Percentiles rank a stretch among this genome's conserved stretches.
Evolutionary conservation across 352 stramenopile genomes (phyloP).

Genomic region (Phytophthora ramorum): DNA sequence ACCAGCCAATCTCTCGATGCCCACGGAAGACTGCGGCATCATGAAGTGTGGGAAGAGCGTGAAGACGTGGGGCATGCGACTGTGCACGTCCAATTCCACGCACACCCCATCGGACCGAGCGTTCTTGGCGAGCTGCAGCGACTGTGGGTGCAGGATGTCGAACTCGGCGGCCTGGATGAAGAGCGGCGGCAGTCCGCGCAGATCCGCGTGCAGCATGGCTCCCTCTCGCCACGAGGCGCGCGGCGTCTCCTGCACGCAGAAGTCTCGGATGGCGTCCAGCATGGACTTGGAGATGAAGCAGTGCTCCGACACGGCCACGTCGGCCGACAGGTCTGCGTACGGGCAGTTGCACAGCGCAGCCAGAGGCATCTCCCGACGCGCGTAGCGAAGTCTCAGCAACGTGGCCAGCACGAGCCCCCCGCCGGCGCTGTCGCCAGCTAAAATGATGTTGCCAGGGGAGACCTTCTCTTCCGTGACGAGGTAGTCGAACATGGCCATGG

Average conservation of each 20-base stretch:
- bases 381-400: constrained; percentile 45
- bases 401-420: constrained; percentile 53
- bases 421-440: constrained; percentile 66
- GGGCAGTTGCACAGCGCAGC: constrained; percentile 57
- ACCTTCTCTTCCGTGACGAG: constrained; percentile 39
- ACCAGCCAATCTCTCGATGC: constrained; percentile 45
- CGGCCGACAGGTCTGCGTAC: constrained; percentile 51
- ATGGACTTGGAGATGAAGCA: constrained; percentile 60
- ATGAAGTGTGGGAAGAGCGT: constrained; percentile 53
- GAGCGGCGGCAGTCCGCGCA: constrained; percentile 47
- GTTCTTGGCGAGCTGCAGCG: constrained; percentile 44
- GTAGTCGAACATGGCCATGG: constrained; percentile 54
- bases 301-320: constrained; percentile 40
- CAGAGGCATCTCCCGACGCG: constrained; percentile 30
- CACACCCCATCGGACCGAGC: constrained; percentile 36
- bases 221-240: constrained; percentile 45
- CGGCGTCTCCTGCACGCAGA: constrained; percentile 26
- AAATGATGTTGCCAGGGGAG: constrained; percentile 38
- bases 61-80: constrained; percentile 72
- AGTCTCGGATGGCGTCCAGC: constrained; percentile 42
- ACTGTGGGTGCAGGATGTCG: constrained; percentile 52
- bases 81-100: constrained; percentile 55
- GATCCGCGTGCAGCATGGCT: constrained; percentile 45
- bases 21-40: constrained; percentile 55
- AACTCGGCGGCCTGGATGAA: constrained; percentile 55